These are phyloP conservation scores for Didymella exigua DNA, from an alignment of 2,329 filamentous ascomycete species.

Conservation along the genomic window DNA sequence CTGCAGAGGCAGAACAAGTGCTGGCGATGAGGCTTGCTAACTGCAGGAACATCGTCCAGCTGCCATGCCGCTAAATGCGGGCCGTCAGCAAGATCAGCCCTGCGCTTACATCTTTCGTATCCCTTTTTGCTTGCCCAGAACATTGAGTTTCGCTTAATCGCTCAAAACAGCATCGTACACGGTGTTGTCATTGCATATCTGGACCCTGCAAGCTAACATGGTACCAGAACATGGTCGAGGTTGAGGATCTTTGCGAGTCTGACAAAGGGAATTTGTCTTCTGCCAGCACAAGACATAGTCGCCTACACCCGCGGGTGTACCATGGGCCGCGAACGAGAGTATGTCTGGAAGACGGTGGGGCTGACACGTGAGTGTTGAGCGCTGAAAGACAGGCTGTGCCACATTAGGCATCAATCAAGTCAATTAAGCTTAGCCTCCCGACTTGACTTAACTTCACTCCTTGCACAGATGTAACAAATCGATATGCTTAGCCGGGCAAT, in stretches of 20 bases:
- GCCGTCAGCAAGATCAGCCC: background rate
- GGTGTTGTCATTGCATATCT: slow-evolving; percentile 2
- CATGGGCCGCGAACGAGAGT: background rate
- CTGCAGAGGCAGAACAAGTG: background rate
- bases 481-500: too few species aligned
- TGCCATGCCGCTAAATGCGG: background rate
- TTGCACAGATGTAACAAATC: too few species aligned
- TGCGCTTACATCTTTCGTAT: background rate
- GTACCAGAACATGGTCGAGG: background rate
- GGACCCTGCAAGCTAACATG: background rate
- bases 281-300: background rate
- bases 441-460: too few species aligned
- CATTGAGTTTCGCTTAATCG: slow-evolving; percentile 7
- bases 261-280: background rate
- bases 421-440: too few species aligned
- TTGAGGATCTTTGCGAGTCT: background rate
- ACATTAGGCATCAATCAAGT: too few species aligned
- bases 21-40: background rate
- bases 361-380: background rate
- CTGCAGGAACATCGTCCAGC: background rate
- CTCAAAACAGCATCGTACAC: slow-evolving; percentile 9
- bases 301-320: background rate
- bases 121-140: slow-evolving; percentile 7
- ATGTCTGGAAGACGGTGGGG: background rate
- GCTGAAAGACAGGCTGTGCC: background rate